Conservation (phyloP, 768 basidiomycete species). For the Aureoboletus auriporus region DNA sequence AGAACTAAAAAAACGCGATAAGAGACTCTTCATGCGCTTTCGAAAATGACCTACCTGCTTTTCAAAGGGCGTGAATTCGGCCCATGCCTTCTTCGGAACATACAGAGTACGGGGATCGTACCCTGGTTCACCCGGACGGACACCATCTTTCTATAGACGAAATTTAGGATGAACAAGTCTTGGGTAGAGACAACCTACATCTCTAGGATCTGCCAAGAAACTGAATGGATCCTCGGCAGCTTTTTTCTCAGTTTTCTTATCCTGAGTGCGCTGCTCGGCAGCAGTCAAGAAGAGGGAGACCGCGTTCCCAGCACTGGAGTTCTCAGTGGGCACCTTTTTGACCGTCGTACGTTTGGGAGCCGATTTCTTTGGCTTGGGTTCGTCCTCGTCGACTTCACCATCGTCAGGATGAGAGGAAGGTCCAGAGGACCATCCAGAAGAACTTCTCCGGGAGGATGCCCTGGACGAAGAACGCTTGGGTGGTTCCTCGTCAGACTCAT, state of each 20-base stretch:
- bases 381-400: constrained; percentile 35
- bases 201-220: constrained; percentile 68
- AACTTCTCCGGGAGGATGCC: constrained; percentile 38
- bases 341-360: constrained; percentile 32
- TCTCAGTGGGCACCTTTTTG: constrained; percentile 27
- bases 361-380: constrained; percentile 34
- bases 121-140: constrained; percentile 70
- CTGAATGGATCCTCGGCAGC: constrained; percentile 69
- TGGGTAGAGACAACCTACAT: constrained; percentile 42
- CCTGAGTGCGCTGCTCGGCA: constrained; percentile 72
- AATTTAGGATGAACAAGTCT: background rate
- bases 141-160: constrained; percentile 65
- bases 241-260: constrained; percentile 82
- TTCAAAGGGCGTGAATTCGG: constrained; percentile 90
- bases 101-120: constrained; percentile 90
- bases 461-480: constrained; percentile 49
- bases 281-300: constrained; percentile 66
- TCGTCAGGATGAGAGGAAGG: constrained; percentile 33
- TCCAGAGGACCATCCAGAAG: constrained; percentile 33
- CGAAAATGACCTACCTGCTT: constrained; percentile 54
- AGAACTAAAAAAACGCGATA: constrained; percentile 45
- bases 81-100: constrained; percentile 76
- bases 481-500: constrained; percentile 56
- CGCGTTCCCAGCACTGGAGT: constrained; percentile 27
- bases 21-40: background rate